These are phyloP conservation scores for Ceratocystis eucalypticola DNA, from an alignment of 2,329 filamentous ascomycete species.

Conservation along the genomic window DNA sequence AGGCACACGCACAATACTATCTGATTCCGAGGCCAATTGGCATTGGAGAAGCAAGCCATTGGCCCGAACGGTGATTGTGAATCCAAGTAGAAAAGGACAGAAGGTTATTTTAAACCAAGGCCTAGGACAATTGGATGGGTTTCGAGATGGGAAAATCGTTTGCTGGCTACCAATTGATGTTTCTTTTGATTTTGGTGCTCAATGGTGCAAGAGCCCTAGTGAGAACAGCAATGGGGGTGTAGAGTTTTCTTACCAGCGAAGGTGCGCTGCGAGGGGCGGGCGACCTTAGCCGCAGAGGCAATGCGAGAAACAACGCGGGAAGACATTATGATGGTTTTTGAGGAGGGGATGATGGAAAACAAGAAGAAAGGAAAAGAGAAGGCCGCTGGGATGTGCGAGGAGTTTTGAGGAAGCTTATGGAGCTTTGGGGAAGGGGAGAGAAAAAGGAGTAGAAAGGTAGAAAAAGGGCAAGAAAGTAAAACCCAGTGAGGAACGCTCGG, in stretches of 20 bases:
- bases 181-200: constrained; percentile 12
- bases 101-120: background rate
- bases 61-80: background rate
- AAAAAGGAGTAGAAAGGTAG: constrained; percentile 20
- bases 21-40: constrained; percentile 7
- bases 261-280: constrained; percentile 20
- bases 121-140: constrained; percentile 15
- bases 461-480: constrained; percentile 19
- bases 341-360: constrained; percentile 19
- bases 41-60: constrained; percentile 11
- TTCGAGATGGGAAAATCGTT: constrained; percentile 1
- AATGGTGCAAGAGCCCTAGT: constrained; percentile 12
- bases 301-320: constrained; percentile 20
- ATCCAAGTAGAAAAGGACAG: background rate
- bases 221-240: constrained; percentile 17
- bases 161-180: constrained; percentile 14
- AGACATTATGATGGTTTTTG: constrained; percentile 20
- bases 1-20: background rate
- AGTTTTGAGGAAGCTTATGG: constrained; percentile 20
- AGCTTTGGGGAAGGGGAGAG: constrained; percentile 20
- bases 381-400: constrained; percentile 20
- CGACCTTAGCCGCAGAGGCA: constrained; percentile 20
- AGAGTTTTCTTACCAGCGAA: constrained; percentile 20
- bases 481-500: constrained; percentile 20
- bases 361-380: constrained; percentile 20